Evolutionary conservation across 192 early-diverging fungal species (phyloP).

Genomic region (Gigaspora rosea): DNA sequence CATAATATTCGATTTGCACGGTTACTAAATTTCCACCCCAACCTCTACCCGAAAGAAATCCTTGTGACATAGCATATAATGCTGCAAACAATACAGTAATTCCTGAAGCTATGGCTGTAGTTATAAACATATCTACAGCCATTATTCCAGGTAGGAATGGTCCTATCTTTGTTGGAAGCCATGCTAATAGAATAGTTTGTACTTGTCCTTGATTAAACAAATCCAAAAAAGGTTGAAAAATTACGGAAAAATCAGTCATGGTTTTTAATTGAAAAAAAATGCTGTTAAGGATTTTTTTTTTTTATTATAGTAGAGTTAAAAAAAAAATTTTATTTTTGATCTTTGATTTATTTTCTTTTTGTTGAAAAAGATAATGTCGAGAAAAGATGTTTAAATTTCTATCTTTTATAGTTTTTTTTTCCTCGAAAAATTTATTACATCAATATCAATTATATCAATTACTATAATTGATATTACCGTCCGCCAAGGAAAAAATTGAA

Average conservation of each 20-base stretch:
- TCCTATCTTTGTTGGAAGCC: slow-evolving; percentile 20
- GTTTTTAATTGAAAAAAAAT: not conserved
- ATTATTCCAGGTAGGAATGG: slow-evolving; percentile 17
- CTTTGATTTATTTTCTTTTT: too few species aligned
- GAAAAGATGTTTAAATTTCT: too few species aligned
- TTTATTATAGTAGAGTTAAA: too few species aligned
- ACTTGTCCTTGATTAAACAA: slow-evolving; percentile 30
- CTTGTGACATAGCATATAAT: not conserved
- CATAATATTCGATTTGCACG: slow-evolving; percentile 6
- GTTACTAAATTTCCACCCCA: not conserved
- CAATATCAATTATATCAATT: too few species aligned
- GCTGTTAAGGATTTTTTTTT: too few species aligned
- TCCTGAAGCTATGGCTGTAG: slow-evolving; percentile 4
- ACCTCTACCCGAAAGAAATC: not conserved
- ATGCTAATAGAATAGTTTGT: slow-evolving; percentile 19
- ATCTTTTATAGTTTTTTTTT: too few species aligned
- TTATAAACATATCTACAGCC: slow-evolving; percentile 32
- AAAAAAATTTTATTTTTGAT: too few species aligned
- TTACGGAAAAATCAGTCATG: slow-evolving; percentile 15
- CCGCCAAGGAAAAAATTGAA: too few species aligned
- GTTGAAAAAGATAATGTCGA: too few species aligned
- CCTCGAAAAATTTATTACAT: too few species aligned
- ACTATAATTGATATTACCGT: too few species aligned
- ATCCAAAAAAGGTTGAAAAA: slow-evolving; percentile 23
- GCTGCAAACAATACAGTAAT: not conserved